Conservation (phyloP, 768 basidiomycete species). For the Leccinellum rugosiceps region DNA sequence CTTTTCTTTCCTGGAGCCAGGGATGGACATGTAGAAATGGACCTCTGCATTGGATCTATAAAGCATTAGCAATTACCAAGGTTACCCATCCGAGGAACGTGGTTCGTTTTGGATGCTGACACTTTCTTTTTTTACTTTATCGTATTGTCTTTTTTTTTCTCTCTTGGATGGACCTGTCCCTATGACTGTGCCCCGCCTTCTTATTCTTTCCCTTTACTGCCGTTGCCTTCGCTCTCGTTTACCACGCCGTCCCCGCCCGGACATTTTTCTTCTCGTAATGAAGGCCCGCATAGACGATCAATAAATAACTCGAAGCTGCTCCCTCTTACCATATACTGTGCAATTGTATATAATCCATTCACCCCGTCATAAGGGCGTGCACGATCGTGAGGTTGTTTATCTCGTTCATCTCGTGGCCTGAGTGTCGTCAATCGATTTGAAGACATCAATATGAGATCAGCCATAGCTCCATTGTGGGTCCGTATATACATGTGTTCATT, state of each 20-base stretch:
- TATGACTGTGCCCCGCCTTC: neutral
- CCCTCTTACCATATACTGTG: neutral
- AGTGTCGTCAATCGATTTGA: neutral
- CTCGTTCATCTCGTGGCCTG: neutral
- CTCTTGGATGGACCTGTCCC: slow-evolving; percentile 7
- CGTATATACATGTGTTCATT: neutral
- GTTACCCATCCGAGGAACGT: slow-evolving; percentile 7
- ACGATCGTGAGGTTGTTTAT: neutral
- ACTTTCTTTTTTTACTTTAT: slow-evolving; percentile 1
- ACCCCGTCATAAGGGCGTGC: neutral
- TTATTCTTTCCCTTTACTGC: neutral
- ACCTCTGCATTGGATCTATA: slow-evolving; percentile 22
- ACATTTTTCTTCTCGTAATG: neutral
- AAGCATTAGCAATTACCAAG: neutral
- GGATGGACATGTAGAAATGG: slow-evolving; percentile 16
- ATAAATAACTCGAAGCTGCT: neutral
- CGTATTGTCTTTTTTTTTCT: neutral
- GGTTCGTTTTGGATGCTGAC: slow-evolving; percentile 15
- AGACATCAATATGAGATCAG: too few relatives aligned
- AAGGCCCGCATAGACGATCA: neutral
- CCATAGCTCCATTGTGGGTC: too few relatives aligned
- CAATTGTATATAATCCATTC: neutral
- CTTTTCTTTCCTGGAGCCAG: neutral
- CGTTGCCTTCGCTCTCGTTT: neutral
- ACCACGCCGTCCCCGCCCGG: neutral